These are phyloP conservation scores for Cercospora sp. DNA, from an alignment of 2,329 filamentous ascomycete species.

Conservation along the genomic window DNA sequence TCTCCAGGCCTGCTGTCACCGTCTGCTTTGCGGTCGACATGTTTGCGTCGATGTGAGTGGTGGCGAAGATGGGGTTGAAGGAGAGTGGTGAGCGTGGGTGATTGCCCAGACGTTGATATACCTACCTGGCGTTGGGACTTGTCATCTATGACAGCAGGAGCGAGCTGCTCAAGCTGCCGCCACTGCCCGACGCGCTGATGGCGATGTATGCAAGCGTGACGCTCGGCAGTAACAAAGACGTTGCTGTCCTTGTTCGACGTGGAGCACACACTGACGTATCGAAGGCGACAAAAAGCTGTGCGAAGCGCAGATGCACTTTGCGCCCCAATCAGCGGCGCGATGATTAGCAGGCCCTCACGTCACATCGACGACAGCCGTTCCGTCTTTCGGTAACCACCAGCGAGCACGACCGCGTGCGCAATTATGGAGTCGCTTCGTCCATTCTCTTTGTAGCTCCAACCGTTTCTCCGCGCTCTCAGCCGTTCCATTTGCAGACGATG, in stretches of 20 bases:
- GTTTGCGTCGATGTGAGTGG: conserved; percentile 8
- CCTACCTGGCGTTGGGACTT: background rate
- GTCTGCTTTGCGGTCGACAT: conserved; percentile 28
- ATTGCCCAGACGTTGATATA: background rate
- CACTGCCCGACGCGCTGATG: background rate
- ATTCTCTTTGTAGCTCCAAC: background rate
- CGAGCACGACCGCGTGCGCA: background rate
- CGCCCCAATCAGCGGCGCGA: conserved; percentile 15
- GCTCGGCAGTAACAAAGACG: conserved; percentile 5
- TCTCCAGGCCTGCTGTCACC: conserved; percentile 31
- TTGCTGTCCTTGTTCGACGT: conserved; percentile 4
- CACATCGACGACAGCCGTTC: conserved; percentile 12
- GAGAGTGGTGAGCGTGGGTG: background rate
- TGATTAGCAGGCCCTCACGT: conserved; percentile 17
- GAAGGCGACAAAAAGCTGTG: conserved; percentile 3
- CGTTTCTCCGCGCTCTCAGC: background rate
- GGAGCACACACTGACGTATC: conserved; percentile 5
- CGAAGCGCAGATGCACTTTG: conserved; percentile 8
- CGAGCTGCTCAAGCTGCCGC: background rate
- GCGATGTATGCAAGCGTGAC: conserved; percentile 11
- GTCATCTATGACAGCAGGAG: conserved; percentile 8
- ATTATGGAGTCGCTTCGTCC: background rate
- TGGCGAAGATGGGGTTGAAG: background rate
- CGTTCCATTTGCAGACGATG: background rate
- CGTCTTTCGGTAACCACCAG: background rate